Base-by-base conservation (phyloP, 1,139 yeast genomes). In the Candida sp. region DNA sequence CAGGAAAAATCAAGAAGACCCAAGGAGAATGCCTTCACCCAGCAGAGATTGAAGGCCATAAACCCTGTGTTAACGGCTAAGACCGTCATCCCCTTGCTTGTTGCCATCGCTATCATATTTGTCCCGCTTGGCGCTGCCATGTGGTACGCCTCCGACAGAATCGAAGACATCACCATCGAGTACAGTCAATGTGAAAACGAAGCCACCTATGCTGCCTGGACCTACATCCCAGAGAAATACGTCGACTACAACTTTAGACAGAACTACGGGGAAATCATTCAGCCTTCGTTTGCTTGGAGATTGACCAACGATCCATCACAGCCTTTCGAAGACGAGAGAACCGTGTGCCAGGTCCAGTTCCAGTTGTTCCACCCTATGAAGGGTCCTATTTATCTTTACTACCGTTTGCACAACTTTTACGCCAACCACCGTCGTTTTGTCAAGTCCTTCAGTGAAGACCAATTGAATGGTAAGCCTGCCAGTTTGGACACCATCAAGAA, bases 371-470 rank as follows among this genome's bases (percentile, higher is more conserved):
- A 83, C 47, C 84, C 81, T 42, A 75, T 94, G 67, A 85, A 86
- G 42, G 85, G 88, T 2, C 96, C 97, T 3, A 83, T 93, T 39
- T 91, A 81, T 63, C 70, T 91, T 57, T 91, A 87, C 68, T 94
- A 94, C 77, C 80, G 90, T 60, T 72, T 94, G 59, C 86, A 92
- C 55, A 86, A 88, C 59, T 94, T 94, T 68, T 84, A 88, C 68
- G 96, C 96, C 50, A 94, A 94, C 72, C 99, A 94, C 70, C 87
- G 99, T 67, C 85, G 98, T 63, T 94, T 82, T 68, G 99, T 90
- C 42, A 87, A 90, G 66, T 90, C 97, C 4, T 92, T 85, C 67
- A 87, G 92, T 69, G 98, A 94, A 68, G 91, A 88, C 60, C 99
- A 94, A 72, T 72, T 94, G 47, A 84, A 85, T 55, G 99, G 99